Evolutionary conservation across 257 asterid genomes (phyloP), one percentile per base, ranked within the genome.

Genomic region (Solanum sejunctum): DNA sequence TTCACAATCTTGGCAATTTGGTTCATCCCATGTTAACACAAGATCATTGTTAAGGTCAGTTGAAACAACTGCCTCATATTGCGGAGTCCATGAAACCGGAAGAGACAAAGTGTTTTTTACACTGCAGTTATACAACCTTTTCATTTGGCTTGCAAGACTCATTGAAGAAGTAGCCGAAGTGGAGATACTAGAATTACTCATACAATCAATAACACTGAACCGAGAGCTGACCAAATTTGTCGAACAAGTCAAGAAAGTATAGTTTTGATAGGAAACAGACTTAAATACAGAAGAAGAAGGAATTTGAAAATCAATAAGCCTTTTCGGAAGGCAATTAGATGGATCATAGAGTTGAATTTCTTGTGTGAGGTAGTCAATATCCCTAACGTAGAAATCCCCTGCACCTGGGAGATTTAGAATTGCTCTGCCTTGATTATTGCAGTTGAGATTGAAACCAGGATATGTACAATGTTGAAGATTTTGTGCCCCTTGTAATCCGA

Each of bases 181-280:
- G 12, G 91, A 88, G 8, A 66, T 45, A 7, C 84, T 80, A 28
- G 85, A 70, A 43, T 87, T 83, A 72, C 88, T 69, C n/a, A 88
- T 83, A 41, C 90, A 88, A 15, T 73, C 88, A 49, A 95, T 89
- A 71, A 71, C 56, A 12, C 86, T 72, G 54, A 86, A 83, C 2
- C 79, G 83, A 63, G 90, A 80, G 51, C 45, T 2, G 55, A 32
- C 21, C 21, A 15, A 51, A 52, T 55, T 92, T 0, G 91, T 66
- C 16, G 97, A 90, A 81, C 99, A 95, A 26, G 89, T 89, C 28
- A 95, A 88, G 86, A 94, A 89, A 41, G 94, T 94, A 84, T 86
- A 91, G 69, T 87, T 91, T 23, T 61, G 67, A 15, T 86, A 82
- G 85, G 55, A 87, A 15, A 77, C 69, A 13, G 90, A 61, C 15